Evolutionary conservation across 2,329 filamentous ascomycete genomes (phyloP).

Genomic region (Colletotrichum sp.): DNA sequence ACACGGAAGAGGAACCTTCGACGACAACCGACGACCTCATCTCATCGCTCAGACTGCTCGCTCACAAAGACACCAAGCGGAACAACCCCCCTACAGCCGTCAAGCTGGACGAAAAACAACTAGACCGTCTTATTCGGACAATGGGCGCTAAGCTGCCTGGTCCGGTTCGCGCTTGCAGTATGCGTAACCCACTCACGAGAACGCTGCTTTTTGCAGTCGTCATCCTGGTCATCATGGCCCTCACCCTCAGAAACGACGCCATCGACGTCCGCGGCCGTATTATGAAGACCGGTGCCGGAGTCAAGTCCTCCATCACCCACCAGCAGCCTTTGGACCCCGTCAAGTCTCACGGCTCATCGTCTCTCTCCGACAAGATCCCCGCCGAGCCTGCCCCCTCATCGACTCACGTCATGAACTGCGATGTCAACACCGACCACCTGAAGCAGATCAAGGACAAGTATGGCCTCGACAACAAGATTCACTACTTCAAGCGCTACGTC

Average conservation of each 20-base stretch:
- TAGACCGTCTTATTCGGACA: constrained; percentile 4
- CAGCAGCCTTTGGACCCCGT: constrained; percentile 30
- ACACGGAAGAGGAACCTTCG: background rate
- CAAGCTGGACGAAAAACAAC: constrained; percentile 20
- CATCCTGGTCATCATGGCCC: constrained; percentile 46
- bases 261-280: constrained; percentile 45
- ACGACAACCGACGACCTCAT: background rate
- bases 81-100: background rate
- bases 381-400: constrained; percentile 23
- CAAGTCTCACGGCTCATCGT: constrained; percentile 15
- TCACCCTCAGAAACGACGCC: constrained; percentile 46
- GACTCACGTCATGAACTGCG: constrained; percentile 51
- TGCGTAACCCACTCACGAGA: constrained; percentile 54
- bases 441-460: constrained; percentile 50
- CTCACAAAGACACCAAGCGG: background rate
- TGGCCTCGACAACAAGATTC: constrained; percentile 53
- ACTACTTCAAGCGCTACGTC: constrained; percentile 62
- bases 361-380: constrained; percentile 33
- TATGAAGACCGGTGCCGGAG: constrained; percentile 42
- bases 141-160: constrained; percentile 45
- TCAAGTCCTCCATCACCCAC: constrained; percentile 32
- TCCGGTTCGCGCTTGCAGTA: constrained; percentile 49
- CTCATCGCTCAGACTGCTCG: background rate
- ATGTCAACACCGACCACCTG: constrained; percentile 52
- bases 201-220: constrained; percentile 48